Evolutionary conservation across 2,329 filamentous ascomycete genomes (phyloP).

Genomic region (Clonostachys rhizophaga): DNA sequence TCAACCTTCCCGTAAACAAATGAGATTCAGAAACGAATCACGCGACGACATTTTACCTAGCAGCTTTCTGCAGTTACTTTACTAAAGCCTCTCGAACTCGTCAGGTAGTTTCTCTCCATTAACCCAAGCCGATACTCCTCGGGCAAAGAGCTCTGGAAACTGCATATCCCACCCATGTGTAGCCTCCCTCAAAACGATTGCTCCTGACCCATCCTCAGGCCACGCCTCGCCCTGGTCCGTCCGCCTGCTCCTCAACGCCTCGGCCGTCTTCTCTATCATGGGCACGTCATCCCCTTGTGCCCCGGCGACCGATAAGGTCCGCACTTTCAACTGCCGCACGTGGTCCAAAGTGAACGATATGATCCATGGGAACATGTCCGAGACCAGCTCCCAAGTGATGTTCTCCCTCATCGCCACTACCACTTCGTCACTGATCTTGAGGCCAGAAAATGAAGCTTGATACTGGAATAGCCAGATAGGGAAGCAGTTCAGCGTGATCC

Average conservation of each 20-base stretch:
- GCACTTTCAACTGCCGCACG: constrained; percentile 13
- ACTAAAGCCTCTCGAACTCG: constrained; percentile 10
- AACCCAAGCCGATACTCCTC: constrained; percentile 27
- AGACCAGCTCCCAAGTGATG: constrained; percentile 14
- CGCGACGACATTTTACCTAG: background rate
- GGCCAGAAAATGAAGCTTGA: constrained; percentile 15
- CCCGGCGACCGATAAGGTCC: constrained; percentile 19
- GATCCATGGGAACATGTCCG: constrained; percentile 14
- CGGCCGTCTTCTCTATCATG: constrained; percentile 19
- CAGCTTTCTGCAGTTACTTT: background rate
- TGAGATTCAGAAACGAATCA: background rate
- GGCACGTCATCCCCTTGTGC: constrained; percentile 23
- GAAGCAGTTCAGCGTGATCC: constrained; percentile 15
- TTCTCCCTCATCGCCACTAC: constrained; percentile 26
- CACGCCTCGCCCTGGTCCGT: constrained; percentile 8
- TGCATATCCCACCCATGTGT: constrained; percentile 35
- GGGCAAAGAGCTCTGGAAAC: constrained; percentile 28
- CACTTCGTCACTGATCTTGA: constrained; percentile 17
- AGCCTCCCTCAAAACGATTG: constrained; percentile 24
- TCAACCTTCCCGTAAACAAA: background rate
- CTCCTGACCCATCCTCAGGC: constrained; percentile 15
- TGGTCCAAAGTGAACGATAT: constrained; percentile 14
- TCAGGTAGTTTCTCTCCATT: constrained; percentile 15
- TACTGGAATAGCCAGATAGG: constrained; percentile 17
- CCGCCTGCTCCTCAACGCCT: constrained; percentile 7